Evolutionary conservation across 2,329 filamentous ascomycete genomes (phyloP), one percentile per base, ranked within the genome.

Genomic region (Microsporum canis): DNA sequence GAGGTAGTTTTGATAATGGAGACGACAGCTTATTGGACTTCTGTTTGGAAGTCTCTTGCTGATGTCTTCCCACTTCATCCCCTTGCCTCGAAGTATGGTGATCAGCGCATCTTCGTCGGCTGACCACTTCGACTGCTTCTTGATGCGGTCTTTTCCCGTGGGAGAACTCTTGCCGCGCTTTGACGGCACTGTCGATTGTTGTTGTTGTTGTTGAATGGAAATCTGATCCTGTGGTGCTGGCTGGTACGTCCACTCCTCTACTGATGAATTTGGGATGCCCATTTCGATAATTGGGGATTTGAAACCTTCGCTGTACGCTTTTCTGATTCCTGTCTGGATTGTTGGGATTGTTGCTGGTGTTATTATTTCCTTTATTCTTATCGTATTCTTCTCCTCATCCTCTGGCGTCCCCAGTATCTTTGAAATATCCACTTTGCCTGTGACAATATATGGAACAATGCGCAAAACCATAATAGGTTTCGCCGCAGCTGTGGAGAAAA

Each of bases 11-110:
- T 97, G 92, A 73, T 96, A 97, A 71, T 96, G 91, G 58, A 97
- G 80, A 49, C 92, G 86, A 74, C 92, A 97, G 68, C 91, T 95
- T 69, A 96, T 96, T 61, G 91, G 87, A 75, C 91, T 96, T 68
- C 94, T 84, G 64, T 92, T 92, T 2, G 91, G 91, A 57, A 97
- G 78, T 60, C 87, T 84, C 77, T 92, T 95, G 64, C 90, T 95
- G 69, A 97, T 96, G 74, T 97, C 92, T 71, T 97, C 92, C 94
- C 92, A 97, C 72, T 97, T 97, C 90, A 96, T 96, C 6, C 89
- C 89, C 68, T 86, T 86, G 41, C 90, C 89, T 62, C 92, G 85
- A 64, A 97, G 82, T 73, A 95, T 89, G 68, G 96, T 96, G 68
- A 96, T 96, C 57, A 94, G 78, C n/a, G 88, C 84, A 74, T 97